These are phyloP conservation scores for Tremella fuciformis DNA, from an alignment of 768 basidiomycete species.

Conservation along the genomic window DNA sequence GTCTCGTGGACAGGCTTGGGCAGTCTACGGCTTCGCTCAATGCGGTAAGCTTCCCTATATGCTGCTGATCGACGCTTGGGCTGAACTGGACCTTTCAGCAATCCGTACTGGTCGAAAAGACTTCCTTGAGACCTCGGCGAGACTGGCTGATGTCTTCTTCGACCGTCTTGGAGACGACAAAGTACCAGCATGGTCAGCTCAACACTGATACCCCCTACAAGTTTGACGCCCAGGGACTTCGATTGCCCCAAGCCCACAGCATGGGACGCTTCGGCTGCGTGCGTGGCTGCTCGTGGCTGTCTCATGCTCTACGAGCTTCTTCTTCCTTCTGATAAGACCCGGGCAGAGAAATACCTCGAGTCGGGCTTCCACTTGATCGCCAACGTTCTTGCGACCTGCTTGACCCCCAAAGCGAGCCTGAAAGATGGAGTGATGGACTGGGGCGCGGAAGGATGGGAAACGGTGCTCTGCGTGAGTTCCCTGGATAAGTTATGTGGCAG, in stretches of 20 bases:
- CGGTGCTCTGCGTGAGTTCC: slow-evolving; percentile 27
- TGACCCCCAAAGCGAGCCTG: slow-evolving; percentile 24
- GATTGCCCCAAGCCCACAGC: slow-evolving; percentile 35
- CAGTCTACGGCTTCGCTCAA: slow-evolving; percentile 42
- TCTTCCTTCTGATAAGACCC: slow-evolving; percentile 13
- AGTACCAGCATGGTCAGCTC: slow-evolving; percentile 42
- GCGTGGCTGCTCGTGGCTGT: slow-evolving; percentile 36
- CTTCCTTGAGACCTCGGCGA: slow-evolving; percentile 30
- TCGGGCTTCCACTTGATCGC: slow-evolving; percentile 30
- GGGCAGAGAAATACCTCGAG: slow-evolving; percentile 33
- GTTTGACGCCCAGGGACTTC: slow-evolving; percentile 31
- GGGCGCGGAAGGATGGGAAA: slow-evolving; percentile 44
- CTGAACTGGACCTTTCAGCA: slow-evolving; percentile 18
- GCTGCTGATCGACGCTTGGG: neutral
- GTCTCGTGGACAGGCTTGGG: slow-evolving; percentile 45
- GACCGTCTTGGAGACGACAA: slow-evolving; percentile 24
- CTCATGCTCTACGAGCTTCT: slow-evolving; percentile 35
- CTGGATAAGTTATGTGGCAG: neutral
- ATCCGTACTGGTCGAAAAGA: slow-evolving; percentile 38
- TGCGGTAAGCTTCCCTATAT: slow-evolving; percentile 29
- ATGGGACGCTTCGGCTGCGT: slow-evolving; percentile 41
- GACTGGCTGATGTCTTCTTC: slow-evolving; percentile 38
- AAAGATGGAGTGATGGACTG: slow-evolving; percentile 31
- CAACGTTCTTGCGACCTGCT: slow-evolving; percentile 29
- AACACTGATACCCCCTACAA: slow-evolving; percentile 5